Percentiles rank a stretch among this genome's conserved stretches.
These are phyloP conservation scores for Dioszegia hungarica DNA, from an alignment of 768 basidiomycete genomes.

Conservation along the genomic window DNA sequence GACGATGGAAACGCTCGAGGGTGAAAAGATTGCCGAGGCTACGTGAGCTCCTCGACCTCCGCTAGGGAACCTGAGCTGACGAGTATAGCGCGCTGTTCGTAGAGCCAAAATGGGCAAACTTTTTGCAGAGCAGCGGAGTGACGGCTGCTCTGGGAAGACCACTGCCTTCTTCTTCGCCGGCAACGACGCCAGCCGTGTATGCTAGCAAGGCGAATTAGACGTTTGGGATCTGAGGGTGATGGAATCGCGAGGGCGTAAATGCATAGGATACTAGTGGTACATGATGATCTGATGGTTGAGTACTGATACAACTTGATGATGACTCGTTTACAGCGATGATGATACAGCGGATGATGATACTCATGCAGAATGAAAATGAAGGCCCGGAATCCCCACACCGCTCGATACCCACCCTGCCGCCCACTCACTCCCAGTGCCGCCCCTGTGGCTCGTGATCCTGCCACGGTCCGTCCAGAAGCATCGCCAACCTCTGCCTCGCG, in stretches of 20 bases:
- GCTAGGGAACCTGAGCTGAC: too few relatives aligned
- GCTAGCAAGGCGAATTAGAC: constrained; percentile 15
- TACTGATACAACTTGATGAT: too few relatives aligned
- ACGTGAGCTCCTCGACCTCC: constrained; percentile 53
- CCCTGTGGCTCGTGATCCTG: not conserved
- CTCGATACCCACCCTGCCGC: not conserved
- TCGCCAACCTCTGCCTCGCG: constrained; percentile 21
- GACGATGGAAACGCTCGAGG: constrained; percentile 71
- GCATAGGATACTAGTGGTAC: too few relatives aligned
- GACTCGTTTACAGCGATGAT: too few relatives aligned
- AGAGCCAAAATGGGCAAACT: constrained; percentile 79
- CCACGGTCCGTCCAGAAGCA: constrained; percentile 13
- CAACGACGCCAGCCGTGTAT: constrained; percentile 20
- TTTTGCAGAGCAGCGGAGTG: constrained; percentile 61
- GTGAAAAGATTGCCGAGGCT: constrained; percentile 75
- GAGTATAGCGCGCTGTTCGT: constrained; percentile 69
- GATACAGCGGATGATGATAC: too few relatives aligned
- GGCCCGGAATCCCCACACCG: too few relatives aligned
- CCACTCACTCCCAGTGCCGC: constrained; percentile 3
- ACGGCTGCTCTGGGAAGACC: constrained; percentile 66
- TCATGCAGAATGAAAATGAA: too few relatives aligned
- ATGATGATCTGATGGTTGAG: too few relatives aligned
- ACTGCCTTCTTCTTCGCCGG: constrained; percentile 11
- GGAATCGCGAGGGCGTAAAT: too few relatives aligned
- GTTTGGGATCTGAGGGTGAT: too few relatives aligned